These are phyloP conservation scores for Pulicaria dysenterica DNA, from an alignment of 129 eudicot species.

Conservation along the genomic window DNA sequence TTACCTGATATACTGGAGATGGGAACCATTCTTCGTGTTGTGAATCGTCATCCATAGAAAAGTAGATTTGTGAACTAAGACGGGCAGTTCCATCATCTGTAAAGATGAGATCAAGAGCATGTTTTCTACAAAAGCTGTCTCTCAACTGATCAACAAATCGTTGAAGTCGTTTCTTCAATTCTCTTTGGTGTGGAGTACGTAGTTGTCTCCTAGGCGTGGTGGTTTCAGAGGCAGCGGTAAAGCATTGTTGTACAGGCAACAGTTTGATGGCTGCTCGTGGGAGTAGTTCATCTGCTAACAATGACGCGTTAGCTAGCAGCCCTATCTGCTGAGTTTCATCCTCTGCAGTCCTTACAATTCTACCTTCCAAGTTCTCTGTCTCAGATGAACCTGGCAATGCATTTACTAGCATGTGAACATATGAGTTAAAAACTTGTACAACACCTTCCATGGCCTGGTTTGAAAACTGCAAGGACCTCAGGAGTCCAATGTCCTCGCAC, in stretches of 20 bases:
- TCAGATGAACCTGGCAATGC: constrained; percentile 87
- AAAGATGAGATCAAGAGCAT: constrained; percentile 82
- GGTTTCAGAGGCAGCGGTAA: constrained; percentile 33
- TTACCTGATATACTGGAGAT: constrained; percentile 73
- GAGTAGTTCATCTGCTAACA: constrained; percentile 79
- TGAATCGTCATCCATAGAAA: constrained; percentile 52
- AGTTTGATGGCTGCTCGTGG: constrained; percentile 77
- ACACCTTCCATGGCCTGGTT: constrained; percentile 73
- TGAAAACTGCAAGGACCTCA: constrained; percentile 58
- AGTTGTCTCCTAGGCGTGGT: constrained; percentile 40
- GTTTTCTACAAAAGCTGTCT: constrained; percentile 92
- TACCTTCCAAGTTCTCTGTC: constrained; percentile 70
- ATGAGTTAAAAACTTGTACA: constrained; percentile 67
- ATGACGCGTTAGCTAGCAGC: constrained; percentile 66
- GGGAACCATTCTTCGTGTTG: constrained; percentile 88
- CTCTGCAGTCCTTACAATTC: constrained; percentile 71
- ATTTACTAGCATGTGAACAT: constrained; percentile 63
- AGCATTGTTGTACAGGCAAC: constrained; percentile 39
- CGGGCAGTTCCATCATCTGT: constrained; percentile 74
- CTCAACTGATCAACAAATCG: constrained; percentile 74
- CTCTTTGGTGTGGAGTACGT: constrained; percentile 82
- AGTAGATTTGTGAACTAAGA: constrained; percentile 64
- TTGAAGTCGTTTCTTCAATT: constrained; percentile 66
- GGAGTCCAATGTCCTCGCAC: constrained; percentile 84
- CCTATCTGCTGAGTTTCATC: constrained; percentile 76